phyloP scores from a whole-genome alignment of 345 rosid species.

The Citrus glauca region DNA sequence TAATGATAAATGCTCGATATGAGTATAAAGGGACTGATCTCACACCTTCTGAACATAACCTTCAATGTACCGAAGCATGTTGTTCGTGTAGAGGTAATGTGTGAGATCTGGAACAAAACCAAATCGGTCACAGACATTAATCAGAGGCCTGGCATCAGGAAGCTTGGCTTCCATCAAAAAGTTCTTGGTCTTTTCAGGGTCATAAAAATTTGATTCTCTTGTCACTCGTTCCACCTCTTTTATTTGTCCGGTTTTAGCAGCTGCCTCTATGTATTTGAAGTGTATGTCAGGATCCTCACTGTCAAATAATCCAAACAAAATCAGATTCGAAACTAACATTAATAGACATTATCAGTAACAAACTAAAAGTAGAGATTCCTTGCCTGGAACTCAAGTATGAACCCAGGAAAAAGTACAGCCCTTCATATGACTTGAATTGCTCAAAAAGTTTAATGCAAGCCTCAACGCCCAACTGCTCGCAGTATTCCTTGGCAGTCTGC shows the following conservation, averaged over 20 bases:
- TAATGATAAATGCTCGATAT: neutral
- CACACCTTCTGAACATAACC: slow-evolving; percentile 99
- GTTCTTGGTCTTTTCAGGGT: slow-evolving; percentile 94
- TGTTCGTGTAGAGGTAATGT: slow-evolving; percentile 88
- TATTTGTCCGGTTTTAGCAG: slow-evolving; percentile 92
- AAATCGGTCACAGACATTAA: slow-evolving; percentile 98
- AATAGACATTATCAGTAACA: slow-evolving; percentile 12
- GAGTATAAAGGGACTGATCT: neutral
- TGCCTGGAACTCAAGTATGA: slow-evolving; percentile 97
- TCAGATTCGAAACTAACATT: slow-evolving; percentile 8
- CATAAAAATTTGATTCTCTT: slow-evolving; percentile 93
- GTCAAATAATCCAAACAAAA: slow-evolving; percentile 19
- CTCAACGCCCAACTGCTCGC: slow-evolving; percentile 96
- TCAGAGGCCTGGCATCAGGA: slow-evolving; percentile 98
- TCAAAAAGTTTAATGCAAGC: slow-evolving; percentile 92
- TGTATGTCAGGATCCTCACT: slow-evolving; percentile 99
- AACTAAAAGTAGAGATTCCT: slow-evolving; percentile 13
- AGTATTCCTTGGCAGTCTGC: slow-evolving; percentile 97
- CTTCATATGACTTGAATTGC: slow-evolving; percentile 97
- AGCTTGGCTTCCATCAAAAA: slow-evolving; percentile 98
- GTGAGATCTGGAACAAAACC: slow-evolving; percentile 97
- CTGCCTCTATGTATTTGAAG: slow-evolving; percentile 97
- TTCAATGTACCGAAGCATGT: slow-evolving; percentile 97
- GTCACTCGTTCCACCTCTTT: slow-evolving; percentile 99
- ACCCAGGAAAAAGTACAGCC: slow-evolving; percentile 94